These are phyloP conservation scores for Aspergillus funiculosus DNA, from an alignment of 495 filamentous ascomycete genomes.

Conservation along the genomic window DNA sequence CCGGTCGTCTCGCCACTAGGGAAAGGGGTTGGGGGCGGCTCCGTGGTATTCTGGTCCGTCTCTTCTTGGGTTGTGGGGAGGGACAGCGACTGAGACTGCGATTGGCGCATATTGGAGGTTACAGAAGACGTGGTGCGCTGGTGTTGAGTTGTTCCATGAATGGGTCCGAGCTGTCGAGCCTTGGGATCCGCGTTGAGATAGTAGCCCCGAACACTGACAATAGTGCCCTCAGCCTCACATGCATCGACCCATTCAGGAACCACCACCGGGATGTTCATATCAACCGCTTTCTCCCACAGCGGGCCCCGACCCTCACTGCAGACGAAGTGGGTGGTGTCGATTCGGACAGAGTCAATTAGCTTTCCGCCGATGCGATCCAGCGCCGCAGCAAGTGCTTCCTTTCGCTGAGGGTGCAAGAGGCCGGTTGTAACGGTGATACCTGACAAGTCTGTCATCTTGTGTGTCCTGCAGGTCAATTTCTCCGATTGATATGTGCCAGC, in stretches of 20 bases:
- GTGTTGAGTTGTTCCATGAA: constrained; percentile 34
- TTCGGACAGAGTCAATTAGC: constrained; percentile 82
- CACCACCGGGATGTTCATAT: constrained; percentile 99
- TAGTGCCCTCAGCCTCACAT: constrained; percentile 87
- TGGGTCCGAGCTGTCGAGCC: constrained; percentile 51
- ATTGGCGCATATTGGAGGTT: constrained; percentile 13
- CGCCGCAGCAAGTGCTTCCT: constrained; percentile 66
- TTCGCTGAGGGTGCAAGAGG: constrained; percentile 66
- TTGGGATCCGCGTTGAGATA: constrained; percentile 86
- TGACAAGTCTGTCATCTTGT: constrained; percentile 97
- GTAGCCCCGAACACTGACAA: constrained; percentile 90
- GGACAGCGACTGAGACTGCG: constrained; percentile 19
- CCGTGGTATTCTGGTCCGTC: constrained; percentile 22
- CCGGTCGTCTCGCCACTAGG: constrained; percentile 34
- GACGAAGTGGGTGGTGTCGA: constrained; percentile 98
- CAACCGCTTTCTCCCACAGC: constrained; percentile 89
- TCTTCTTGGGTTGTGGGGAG: constrained; percentile 24
- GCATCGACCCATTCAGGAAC: constrained; percentile 94
- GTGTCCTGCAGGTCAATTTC: constrained; percentile 79
- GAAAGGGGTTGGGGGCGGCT: constrained; percentile 42
- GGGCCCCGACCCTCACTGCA: constrained; percentile 90
- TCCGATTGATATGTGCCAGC: constrained; percentile 85
- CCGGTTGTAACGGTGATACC: constrained; percentile 95
- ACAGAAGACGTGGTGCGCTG: constrained; percentile 38
- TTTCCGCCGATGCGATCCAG: constrained; percentile 89